These are phyloP conservation scores for Botrytis fragariae DNA, from an alignment of 2,329 filamentous ascomycete species.

Conservation along the genomic window DNA sequence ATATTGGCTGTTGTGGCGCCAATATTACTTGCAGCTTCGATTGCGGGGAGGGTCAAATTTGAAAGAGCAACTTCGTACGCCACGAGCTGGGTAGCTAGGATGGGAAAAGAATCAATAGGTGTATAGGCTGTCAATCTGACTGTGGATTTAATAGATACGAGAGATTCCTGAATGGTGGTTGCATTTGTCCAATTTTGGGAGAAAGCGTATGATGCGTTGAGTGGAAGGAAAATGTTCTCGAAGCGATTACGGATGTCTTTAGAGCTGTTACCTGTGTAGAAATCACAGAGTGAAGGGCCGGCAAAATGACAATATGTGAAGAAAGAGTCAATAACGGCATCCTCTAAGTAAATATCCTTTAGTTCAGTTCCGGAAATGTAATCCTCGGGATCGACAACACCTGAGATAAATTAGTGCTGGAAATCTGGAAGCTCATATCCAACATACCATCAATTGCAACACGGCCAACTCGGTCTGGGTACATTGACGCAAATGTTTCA, in stretches of 20 bases:
- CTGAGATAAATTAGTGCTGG: neutral
- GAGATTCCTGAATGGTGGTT: conserved; percentile 14
- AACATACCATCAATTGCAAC: conserved; percentile 37
- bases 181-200: conserved; percentile 27
- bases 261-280: conserved; percentile 28
- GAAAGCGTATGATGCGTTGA: conserved; percentile 23
- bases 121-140: neutral
- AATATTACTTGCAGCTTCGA: neutral
- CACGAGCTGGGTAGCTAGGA: neutral
- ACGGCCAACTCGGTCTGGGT: conserved; percentile 43
- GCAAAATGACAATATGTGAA: conserved; percentile 34
- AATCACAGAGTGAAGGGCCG: conserved; percentile 37
- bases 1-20: neutral
- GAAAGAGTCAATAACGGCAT: conserved; percentile 31
- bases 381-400: conserved; percentile 28
- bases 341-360: conserved; percentile 25
- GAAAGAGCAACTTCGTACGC: neutral
- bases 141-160: neutral
- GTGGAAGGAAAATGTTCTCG: conserved; percentile 23
- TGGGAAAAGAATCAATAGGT: conserved; percentile 6
- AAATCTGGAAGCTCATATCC: no score
- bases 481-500: conserved; percentile 45
- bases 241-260: conserved; percentile 30
- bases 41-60: conserved; percentile 9
- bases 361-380: conserved; percentile 44